Evolutionary conservation across 768 basidiomycete species (phyloP).

Genomic region (Ephemerocybe angulata): DNA sequence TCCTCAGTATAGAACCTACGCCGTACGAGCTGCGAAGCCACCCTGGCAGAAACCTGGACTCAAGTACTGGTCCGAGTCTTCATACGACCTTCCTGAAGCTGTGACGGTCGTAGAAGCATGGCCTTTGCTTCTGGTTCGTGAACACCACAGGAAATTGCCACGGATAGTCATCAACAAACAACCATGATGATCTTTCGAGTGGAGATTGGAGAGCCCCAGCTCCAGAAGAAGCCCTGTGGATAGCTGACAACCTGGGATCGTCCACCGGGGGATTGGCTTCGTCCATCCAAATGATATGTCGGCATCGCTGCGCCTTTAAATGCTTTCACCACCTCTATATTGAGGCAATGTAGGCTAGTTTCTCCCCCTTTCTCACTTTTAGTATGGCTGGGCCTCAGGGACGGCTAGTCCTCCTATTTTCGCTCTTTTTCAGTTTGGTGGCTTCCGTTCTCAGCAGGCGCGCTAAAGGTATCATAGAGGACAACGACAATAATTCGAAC

Average conservation of each 20-base stretch:
- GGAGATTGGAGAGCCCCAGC: background rate
- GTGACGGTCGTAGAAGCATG: background rate
- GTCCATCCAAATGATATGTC: background rate
- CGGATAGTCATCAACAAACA: background rate
- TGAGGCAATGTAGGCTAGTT: background rate
- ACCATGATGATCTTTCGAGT: conserved; percentile 3
- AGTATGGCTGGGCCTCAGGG: conserved; percentile 1
- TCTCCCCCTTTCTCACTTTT: background rate
- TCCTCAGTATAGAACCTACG: no score
- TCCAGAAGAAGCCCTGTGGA: background rate
- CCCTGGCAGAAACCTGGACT: no score
- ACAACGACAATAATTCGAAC: background rate
- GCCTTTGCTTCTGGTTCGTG: background rate
- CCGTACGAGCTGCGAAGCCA: no score
- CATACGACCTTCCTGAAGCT: no score
- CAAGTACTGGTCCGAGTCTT: no score
- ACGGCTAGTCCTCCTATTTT: conserved; percentile 6
- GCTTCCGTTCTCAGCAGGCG: background rate
- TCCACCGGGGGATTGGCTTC: background rate
- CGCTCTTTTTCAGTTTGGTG: background rate
- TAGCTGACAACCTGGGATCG: conserved; percentile 1
- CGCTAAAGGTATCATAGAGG: background rate
- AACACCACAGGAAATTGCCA: background rate
- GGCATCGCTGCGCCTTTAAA: conserved; percentile 1
- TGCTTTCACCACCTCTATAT: background rate